Base-by-base conservation (phyloP, 345 rosid genomes). In the Citrus sp. region DNA sequence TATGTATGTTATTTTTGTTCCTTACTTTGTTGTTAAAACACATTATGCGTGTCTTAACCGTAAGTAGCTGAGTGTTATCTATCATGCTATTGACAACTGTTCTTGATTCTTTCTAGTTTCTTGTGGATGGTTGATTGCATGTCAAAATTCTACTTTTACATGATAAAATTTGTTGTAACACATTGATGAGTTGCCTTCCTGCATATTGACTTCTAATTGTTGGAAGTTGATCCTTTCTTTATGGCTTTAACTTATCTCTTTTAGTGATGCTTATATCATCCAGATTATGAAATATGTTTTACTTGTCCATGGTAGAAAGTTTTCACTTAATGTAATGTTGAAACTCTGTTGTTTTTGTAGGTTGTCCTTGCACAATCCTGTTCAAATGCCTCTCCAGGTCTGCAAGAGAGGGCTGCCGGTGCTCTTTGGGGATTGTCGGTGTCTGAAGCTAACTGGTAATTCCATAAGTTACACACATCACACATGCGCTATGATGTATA, bases 351-450 rank as follows among this genome's bases (percentile, higher is more conserved):
- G 73, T 74, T 74, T 79, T 35, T 86, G 60, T 75, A 94, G 97
- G 97, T 94, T 85, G 84, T 90, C 38, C 94, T 94, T 59, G 98
- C 97, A 58, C 92, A 92, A 78, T 89, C 97, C 49, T 93, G 97
- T 80, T 86, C 93, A 74, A 90, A 89, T 87, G 93, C 95, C 72
- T 91, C 97, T 35, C 88, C 91, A 55, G 97, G 98, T 87, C 98
- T 94, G 85, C 98, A 94, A 87, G 98, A 91, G 87, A 89, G 97
- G 86, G 98, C 95, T n/a, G 98, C 98, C 37, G 98, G 98, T 78
- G 98, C 97, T 79, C 93, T 94, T 22, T 93, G 97, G 98, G 98
- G 98, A 79, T 86, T 94, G 82, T 94, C 98, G 1, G 97, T 94
- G 54, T 94, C 97, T 37, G 97, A 94, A 88, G 91, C 93, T 79